Conservation (phyloP, 371 early-diverging fungal species). For the Mortierella sp. region DNA sequence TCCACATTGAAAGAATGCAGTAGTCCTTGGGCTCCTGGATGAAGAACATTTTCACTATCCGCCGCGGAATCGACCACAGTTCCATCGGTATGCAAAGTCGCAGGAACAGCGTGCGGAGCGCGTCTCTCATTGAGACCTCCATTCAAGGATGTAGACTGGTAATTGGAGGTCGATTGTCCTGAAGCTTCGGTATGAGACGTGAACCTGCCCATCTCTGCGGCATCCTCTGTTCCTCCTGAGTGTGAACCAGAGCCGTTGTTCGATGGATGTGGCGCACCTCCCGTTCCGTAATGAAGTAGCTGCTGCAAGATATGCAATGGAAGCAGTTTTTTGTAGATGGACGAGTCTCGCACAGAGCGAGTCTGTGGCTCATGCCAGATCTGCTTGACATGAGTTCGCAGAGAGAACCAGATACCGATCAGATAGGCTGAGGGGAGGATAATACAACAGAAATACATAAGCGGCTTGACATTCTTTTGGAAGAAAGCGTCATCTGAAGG, state of each 20-base stretch:
- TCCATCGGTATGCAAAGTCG: slow-evolving; percentile 2
- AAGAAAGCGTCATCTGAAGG: slow-evolving; percentile 86
- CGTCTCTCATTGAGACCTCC: slow-evolving; percentile 35
- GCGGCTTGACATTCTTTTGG: slow-evolving; percentile 75
- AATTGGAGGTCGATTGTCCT: slow-evolving; percentile 39
- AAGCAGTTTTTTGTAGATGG: slow-evolving; percentile 44
- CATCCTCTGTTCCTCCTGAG: slow-evolving; percentile 12
- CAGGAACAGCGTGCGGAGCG: slow-evolving; percentile 22
- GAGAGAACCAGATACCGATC: slow-evolving; percentile 91
- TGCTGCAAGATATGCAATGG: slow-evolving; percentile 42
- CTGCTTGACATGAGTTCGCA: slow-evolving; percentile 88
- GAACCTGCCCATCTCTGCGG: slow-evolving; percentile 27
- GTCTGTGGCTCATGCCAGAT: slow-evolving; percentile 74
- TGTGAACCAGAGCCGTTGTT: slow-evolving; percentile 9
- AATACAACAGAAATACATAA: slow-evolving; percentile 89
- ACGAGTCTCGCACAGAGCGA: slow-evolving; percentile 53
- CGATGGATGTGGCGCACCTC: neutral
- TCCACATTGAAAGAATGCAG: slow-evolving; percentile 14
- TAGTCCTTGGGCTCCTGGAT: slow-evolving; percentile 22
- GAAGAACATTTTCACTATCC: slow-evolving; percentile 2
- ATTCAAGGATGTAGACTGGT: slow-evolving; percentile 37
- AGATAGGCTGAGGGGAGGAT: slow-evolving; percentile 88
- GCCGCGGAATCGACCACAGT: slow-evolving; percentile 11
- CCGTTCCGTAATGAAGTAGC: slow-evolving; percentile 33
- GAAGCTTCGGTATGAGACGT: slow-evolving; percentile 3